Base-by-base conservation (phyloP, 2,329 filamentous ascomycete species). In the Nemania sp. region DNA sequence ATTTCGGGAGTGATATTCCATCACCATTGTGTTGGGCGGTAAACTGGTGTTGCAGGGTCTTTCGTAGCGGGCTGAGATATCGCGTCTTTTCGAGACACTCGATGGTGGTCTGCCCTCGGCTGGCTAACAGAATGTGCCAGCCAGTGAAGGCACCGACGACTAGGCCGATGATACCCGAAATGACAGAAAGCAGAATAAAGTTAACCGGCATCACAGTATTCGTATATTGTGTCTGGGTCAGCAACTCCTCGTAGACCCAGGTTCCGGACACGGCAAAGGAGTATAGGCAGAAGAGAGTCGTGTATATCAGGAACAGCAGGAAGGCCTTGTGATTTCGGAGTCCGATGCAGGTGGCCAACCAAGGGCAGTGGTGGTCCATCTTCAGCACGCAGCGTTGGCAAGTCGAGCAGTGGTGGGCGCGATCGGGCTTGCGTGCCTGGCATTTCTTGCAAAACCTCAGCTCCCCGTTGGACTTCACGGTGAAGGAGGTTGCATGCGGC, bases 341-440 rank as follows among this genome's bases (percentile, higher is more conserved):
- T 22, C 96, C 96, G 67, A 99, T 92, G 80, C 96, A 99, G 3
- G 93, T 97, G 29, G 96, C 95, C 57, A 99, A 87, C 96, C 96
- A 99, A 18, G 96, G 96, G 79, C 96, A 99, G 82, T 99, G 96
- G 80, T 99, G 96, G 79, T 99, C 96, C 96, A 99, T 99, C 85
- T 99, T 99, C 79, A 99, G 86, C 27, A 99, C 94, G 79, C 96
- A 99, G 76, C 92, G 91, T 73, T 91, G 89, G 82, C 96, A 99
- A 3, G 94, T 97, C 11, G 93, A 97, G 86, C 96, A 99, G 83
- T 99, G 96, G 80, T 99, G 96, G 35, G 95, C 90, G 69, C 96
- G 93, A 82, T 99, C 96, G 49, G 96, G 96, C 83, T 99, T 99
- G 70, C 92, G 89, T 60, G 91, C 91, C 82, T 97, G 93, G 80